A percentile compares a stretch with the other conserved stretches of the same genome.
phyloP scores from a whole-genome alignment of 495 filamentous ascomycete genomes.

The Neurospora discreta region DNA sequence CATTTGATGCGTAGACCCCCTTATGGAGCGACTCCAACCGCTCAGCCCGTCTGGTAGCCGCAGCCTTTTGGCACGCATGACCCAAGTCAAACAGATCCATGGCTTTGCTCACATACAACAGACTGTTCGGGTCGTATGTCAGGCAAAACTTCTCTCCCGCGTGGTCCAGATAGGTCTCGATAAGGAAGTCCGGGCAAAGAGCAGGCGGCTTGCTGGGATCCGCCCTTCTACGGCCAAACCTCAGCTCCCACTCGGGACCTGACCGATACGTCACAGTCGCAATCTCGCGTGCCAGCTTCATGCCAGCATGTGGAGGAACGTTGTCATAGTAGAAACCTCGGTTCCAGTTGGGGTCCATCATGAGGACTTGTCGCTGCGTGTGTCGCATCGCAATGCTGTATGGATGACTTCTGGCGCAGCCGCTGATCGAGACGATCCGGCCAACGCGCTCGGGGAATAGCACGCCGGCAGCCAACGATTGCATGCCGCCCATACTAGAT shows the following conservation, averaged over 20 bases:
- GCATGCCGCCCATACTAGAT: slow-evolving; percentile 98
- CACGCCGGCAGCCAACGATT: slow-evolving; percentile 83
- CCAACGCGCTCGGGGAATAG: slow-evolving; percentile 72
- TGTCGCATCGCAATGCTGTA: slow-evolving; percentile 99
- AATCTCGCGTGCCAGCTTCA: slow-evolving; percentile 97
- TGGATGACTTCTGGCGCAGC: slow-evolving; percentile 89
- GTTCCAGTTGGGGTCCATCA: slow-evolving; percentile 97
- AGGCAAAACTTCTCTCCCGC: slow-evolving; percentile 98
- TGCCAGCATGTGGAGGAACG: slow-evolving; percentile 86
- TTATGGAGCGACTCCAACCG: slow-evolving; percentile 15
- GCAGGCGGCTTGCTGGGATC: slow-evolving; percentile 80
- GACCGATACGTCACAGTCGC: slow-evolving; percentile 96
- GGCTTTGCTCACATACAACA: slow-evolving; percentile 94
- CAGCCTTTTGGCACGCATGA: slow-evolving; percentile 43
- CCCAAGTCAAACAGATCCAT: slow-evolving; percentile 99
- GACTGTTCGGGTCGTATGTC: slow-evolving; percentile 94
- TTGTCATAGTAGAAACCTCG: slow-evolving; percentile 91
- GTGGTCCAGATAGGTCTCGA: slow-evolving; percentile 97
- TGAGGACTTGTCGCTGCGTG: slow-evolving; percentile 91
- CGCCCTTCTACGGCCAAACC: slow-evolving; percentile 80
- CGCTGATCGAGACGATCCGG: slow-evolving; percentile 79
- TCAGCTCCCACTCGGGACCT: slow-evolving; percentile 94
- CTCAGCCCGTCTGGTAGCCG: slow-evolving; percentile 28
- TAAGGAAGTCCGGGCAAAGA: slow-evolving; percentile 91
- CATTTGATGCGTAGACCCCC: slow-evolving; percentile 13